Evolutionary conservation across 169 alveolate genomes (phyloP).

Genomic region (Plasmodium vivax): DNA sequence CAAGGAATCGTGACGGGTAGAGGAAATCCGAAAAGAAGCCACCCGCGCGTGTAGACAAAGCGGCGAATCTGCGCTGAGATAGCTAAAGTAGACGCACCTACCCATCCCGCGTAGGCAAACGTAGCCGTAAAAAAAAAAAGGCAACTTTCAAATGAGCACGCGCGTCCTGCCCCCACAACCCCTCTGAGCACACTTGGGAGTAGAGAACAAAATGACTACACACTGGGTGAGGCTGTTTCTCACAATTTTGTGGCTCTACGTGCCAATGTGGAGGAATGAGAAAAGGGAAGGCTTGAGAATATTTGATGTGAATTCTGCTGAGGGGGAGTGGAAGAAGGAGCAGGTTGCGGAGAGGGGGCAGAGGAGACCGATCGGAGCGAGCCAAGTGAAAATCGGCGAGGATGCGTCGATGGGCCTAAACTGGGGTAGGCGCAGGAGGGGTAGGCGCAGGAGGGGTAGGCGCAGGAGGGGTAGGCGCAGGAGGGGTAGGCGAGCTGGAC

Average conservation of each 20-base stretch:
- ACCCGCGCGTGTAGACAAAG: background rate
- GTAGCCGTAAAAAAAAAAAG: background rate
- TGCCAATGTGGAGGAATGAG: background rate
- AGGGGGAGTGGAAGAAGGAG: background rate
- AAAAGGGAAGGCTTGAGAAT: background rate
- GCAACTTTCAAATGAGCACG: background rate
- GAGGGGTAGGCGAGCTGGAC: background rate
- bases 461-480: background rate
- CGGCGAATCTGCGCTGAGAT: background rate
- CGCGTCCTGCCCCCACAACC: background rate
- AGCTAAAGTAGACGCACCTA: background rate
- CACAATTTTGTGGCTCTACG: background rate
- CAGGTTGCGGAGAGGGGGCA: background rate
- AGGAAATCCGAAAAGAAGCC: background rate
- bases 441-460: background rate
- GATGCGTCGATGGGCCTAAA: background rate
- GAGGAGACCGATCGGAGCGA: background rate
- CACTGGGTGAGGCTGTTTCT: background rate
- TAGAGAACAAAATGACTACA: conserved; percentile 2
- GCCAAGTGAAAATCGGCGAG: background rate
- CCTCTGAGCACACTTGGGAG: background rate
- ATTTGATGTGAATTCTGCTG: background rate
- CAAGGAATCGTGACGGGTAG: background rate
- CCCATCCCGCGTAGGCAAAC: background rate
- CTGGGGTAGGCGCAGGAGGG: background rate